These are phyloP conservation scores for Leishmania mexicana DNA, from an alignment of 208 protist genomes.

Conservation along the genomic window DNA sequence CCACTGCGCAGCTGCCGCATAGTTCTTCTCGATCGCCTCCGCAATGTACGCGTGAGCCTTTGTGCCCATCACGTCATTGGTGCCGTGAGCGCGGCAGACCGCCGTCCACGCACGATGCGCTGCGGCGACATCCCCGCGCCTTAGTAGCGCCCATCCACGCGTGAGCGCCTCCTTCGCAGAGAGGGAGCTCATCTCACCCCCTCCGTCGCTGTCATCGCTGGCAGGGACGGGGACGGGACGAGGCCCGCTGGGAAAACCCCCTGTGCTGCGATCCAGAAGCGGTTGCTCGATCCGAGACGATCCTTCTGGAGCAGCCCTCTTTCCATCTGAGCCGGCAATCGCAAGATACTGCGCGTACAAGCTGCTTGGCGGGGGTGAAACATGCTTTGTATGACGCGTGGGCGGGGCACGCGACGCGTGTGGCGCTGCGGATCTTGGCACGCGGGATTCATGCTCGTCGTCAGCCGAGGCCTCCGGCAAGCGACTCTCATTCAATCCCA, in stretches of 20 bases:
- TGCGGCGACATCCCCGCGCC: conserved; percentile 50
- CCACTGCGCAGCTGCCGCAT: conserved; percentile 50
- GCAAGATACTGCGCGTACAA: conserved; percentile 50
- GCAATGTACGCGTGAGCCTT: conserved; percentile 69
- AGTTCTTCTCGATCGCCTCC: conserved; percentile 79
- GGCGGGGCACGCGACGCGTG: not conserved
- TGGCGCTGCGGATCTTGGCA: not conserved
- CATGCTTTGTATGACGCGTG: not conserved
- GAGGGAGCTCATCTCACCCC: not conserved
- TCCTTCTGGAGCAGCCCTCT: not conserved
- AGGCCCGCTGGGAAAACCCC: not conserved
- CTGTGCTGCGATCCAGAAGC: not conserved
- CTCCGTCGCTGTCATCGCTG: conserved; percentile 7
- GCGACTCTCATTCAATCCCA: conserved; percentile 42
- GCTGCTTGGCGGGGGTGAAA: conserved; percentile 10
- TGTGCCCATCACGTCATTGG: conserved; percentile 51
- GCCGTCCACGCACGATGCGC: conserved; percentile 56
- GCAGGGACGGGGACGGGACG: not conserved
- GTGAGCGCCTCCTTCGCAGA: conserved; percentile 47
- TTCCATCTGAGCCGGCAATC: conserved; percentile 1
- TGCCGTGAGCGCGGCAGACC: conserved; percentile 35
- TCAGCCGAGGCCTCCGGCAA: conserved; percentile 5
- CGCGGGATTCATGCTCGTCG: not conserved
- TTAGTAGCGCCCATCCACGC: conserved; percentile 59
- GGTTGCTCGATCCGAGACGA: not conserved